Evolutionary conservation across 768 basidiomycete genomes (phyloP).

Genomic region (Omphalotus guepiniiformis): DNA sequence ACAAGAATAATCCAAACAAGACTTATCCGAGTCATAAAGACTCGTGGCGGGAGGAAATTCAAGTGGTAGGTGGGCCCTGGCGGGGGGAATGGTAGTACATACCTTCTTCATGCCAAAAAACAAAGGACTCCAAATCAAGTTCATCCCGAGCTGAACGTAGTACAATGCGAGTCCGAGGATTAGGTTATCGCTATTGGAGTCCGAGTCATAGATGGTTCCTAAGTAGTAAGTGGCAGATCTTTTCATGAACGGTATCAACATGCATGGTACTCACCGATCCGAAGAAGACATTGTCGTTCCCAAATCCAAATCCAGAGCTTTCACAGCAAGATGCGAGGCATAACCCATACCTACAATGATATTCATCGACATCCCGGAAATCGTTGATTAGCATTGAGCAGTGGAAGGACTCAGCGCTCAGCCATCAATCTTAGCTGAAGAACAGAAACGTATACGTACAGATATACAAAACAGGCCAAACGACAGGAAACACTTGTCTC

Average conservation of each 20-base stretch:
- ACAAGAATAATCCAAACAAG: too few species aligned
- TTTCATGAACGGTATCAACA: background rate
- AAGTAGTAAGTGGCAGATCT: background rate
- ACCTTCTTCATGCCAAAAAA: conserved; percentile 55
- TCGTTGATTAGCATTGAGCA: conserved; percentile 9
- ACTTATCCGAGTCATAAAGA: too few species aligned
- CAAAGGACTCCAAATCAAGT: conserved; percentile 58
- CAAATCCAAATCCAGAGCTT: conserved; percentile 44
- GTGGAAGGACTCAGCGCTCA: background rate
- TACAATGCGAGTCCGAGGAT: conserved; percentile 50
- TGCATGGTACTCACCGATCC: conserved; percentile 38
- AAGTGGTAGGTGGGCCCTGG: too few species aligned
- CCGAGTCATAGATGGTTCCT: background rate
- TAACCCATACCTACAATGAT: conserved; percentile 52
- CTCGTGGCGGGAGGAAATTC: too few species aligned
- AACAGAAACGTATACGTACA: conserved; percentile 19
- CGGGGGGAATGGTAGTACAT: conserved; percentile 11
- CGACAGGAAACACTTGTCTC: conserved; percentile 50
- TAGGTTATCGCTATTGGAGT: conserved; percentile 32
- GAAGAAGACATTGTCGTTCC: conserved; percentile 32
- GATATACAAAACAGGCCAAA: conserved; percentile 50
- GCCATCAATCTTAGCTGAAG: background rate
- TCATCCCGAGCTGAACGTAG: conserved; percentile 56
- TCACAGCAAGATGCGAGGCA: conserved; percentile 58
- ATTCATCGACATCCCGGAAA: background rate